phyloP scores from a whole-genome alignment of 2,329 filamentous ascomycete species.

The Colletotrichum graminicola region DNA sequence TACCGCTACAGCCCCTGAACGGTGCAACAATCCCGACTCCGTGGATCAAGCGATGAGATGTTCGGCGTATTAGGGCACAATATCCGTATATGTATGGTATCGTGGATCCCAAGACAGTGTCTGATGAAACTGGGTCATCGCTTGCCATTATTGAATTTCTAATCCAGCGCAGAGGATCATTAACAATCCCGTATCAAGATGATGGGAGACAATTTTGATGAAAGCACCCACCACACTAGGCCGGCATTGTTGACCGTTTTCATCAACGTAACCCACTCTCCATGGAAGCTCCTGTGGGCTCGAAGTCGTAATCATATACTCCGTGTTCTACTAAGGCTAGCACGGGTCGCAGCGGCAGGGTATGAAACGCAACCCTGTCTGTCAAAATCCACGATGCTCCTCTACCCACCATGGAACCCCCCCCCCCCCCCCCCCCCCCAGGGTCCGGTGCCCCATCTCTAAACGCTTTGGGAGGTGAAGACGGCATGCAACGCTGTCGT shows the following conservation, averaged over 20 bases:
- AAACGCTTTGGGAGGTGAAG: background rate
- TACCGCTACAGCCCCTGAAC: constrained; percentile 20
- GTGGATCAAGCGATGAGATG: background rate
- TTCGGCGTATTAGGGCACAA: background rate
- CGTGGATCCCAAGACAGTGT: background rate
- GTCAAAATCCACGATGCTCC: constrained; percentile 15
- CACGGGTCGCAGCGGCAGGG: constrained; percentile 9
- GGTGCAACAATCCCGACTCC: constrained; percentile 10
- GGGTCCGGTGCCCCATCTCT: background rate
- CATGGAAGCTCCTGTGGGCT: background rate
- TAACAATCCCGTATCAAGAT: background rate
- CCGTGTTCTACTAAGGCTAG: constrained; percentile 1
- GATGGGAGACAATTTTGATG: background rate
- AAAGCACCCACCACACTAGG: background rate
- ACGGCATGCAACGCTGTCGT: background rate
- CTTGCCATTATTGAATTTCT: background rate
- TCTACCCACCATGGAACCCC: constrained; percentile 1
- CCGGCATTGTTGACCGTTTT: background rate
- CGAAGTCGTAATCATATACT: background rate
- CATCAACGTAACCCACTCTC: constrained; percentile 2
- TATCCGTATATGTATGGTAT: too few relatives aligned
- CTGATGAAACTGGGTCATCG: background rate
- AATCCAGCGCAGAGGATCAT: background rate
- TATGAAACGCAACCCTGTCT: constrained; percentile 15
- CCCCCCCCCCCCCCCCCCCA: too few relatives aligned